A percentile compares a stretch with the other conserved stretches of the same genome.
Evolutionary conservation across 2,329 filamentous ascomycete genomes (phyloP).

Genomic region (Myriosclerotinia duriaeana): DNA sequence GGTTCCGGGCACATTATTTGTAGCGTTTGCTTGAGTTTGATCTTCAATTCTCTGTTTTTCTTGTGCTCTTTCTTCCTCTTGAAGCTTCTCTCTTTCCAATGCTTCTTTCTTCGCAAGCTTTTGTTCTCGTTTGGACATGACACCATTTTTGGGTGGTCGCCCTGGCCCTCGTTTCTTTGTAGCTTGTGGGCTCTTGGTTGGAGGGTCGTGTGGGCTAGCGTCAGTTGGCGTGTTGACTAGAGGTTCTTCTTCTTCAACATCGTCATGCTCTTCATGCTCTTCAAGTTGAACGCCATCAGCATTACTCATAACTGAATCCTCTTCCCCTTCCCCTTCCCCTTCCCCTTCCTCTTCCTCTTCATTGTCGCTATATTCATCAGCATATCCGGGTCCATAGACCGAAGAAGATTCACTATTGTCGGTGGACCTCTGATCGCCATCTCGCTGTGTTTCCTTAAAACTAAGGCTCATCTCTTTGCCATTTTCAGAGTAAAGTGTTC

Average conservation of each 20-base stretch:
- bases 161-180: constrained; percentile 63
- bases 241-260: constrained; percentile 25
- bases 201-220: constrained; percentile 28
- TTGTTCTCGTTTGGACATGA: constrained; percentile 78
- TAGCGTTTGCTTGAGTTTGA: constrained; percentile 53
- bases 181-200: constrained; percentile 35
- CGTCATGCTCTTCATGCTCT: constrained; percentile 41
- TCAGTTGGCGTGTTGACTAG: constrained; percentile 26
- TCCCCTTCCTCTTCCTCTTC: constrained; percentile 28
- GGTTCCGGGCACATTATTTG: constrained; percentile 18
- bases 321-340: constrained; percentile 28
- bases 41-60: constrained; percentile 32
- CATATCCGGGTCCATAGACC: constrained; percentile 32
- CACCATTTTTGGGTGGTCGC: constrained; percentile 77
- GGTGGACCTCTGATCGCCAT: constrained; percentile 50
- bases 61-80: constrained; percentile 54
- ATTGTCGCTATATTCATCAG: constrained; percentile 33
- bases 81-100: constrained; percentile 52
- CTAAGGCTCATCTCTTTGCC: constrained; percentile 70
- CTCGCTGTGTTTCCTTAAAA: constrained; percentile 62
- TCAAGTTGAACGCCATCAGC: constrained; percentile 32
- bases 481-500: constrained; percentile 51
- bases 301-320: constrained; percentile 20
- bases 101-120: constrained; percentile 59
- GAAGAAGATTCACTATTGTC: constrained; percentile 25